Conservation (phyloP, 371 early-diverging fungal genomes). For the Rhizomucor pusillus region DNA sequence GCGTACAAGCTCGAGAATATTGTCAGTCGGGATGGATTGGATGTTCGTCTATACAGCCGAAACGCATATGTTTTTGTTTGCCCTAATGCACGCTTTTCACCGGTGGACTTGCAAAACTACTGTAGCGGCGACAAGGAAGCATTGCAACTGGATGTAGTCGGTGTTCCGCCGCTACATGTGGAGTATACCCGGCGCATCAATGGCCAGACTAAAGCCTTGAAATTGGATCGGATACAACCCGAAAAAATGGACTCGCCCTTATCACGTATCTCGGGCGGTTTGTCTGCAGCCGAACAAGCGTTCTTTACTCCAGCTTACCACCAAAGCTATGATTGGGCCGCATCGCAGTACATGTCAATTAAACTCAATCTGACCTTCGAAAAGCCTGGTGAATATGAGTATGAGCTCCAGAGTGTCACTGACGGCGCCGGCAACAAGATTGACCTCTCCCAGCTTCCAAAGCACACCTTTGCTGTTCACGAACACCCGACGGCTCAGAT, state of each 20-base stretch:
- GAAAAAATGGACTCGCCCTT: constrained; percentile 34
- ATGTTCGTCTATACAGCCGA: constrained; percentile 32
- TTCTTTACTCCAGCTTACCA: constrained; percentile 20
- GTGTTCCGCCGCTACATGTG: constrained; percentile 42
- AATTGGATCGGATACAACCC: constrained; percentile 44
- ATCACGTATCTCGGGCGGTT: constrained; percentile 15
- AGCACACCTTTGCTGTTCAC: constrained; percentile 28
- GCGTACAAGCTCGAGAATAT: constrained; percentile 40
- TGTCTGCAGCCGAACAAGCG: constrained; percentile 18
- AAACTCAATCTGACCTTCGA: constrained; percentile 31
- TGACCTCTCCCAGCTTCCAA: constrained; percentile 10
- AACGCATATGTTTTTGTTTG: constrained; percentile 40
- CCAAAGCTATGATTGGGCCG: constrained; percentile 32
- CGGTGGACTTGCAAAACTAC: constrained; percentile 18
- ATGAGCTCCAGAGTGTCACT: constrained; percentile 21
- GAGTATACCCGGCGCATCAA: constrained; percentile 27
- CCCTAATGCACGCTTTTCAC: constrained; percentile 32
- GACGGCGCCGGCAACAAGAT: constrained; percentile 47
- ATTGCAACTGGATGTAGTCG: constrained; percentile 28
- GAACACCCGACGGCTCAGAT: constrained; percentile 33
- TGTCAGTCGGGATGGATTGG: constrained; percentile 31
- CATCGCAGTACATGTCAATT: constrained; percentile 25
- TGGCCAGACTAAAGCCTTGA: constrained; percentile 7
- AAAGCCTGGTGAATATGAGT: constrained; percentile 23
- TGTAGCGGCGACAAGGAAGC: constrained; percentile 37